Percentiles rank a stretch among this genome's conserved stretches.
Evolutionary conservation across 1,139 yeast genomes (phyloP).

Genomic region (Diutina scorzettiae): DNA sequence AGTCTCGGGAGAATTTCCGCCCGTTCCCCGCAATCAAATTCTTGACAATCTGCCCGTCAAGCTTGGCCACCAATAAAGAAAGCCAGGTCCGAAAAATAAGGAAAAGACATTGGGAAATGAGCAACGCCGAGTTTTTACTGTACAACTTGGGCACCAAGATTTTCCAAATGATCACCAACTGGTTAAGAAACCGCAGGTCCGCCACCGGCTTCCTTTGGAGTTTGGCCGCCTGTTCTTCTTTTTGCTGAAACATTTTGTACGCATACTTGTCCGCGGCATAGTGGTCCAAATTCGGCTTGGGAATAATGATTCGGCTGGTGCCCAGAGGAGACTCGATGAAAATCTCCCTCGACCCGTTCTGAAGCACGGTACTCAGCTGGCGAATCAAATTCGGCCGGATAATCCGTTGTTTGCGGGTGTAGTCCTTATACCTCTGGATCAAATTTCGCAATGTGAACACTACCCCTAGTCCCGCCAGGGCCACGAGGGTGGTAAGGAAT

Average conservation of each 20-base stretch:
- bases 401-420: constrained; percentile 15
- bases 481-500: constrained; percentile 29
- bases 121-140: constrained; percentile 54
- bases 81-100: constrained; percentile 78
- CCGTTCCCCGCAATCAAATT: constrained; percentile 82
- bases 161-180: constrained; percentile 66
- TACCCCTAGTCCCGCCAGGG: constrained; percentile 34
- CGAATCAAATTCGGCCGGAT: constrained; percentile 30
- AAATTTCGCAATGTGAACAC: constrained; percentile 22
- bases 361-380: constrained; percentile 31
- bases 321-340: constrained; percentile 40
- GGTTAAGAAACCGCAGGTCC: constrained; percentile 61
- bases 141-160: constrained; percentile 67
- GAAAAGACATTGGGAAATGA: constrained; percentile 64
- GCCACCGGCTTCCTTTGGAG: constrained; percentile 25
- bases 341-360: constrained; percentile 44
- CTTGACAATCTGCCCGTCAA: constrained; percentile 87
- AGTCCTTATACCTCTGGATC: constrained; percentile 22
- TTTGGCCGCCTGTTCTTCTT: constrained; percentile 7
- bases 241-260: constrained; percentile 37
- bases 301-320: constrained; percentile 35
- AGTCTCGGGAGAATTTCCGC: constrained; percentile 60
- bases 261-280: constrained; percentile 61
- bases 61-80: constrained; percentile 71
- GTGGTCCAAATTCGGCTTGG: constrained; percentile 45